These are phyloP conservation scores for Sindora glabra DNA, from an alignment of 306 rosid species.

Conservation along the genomic window DNA sequence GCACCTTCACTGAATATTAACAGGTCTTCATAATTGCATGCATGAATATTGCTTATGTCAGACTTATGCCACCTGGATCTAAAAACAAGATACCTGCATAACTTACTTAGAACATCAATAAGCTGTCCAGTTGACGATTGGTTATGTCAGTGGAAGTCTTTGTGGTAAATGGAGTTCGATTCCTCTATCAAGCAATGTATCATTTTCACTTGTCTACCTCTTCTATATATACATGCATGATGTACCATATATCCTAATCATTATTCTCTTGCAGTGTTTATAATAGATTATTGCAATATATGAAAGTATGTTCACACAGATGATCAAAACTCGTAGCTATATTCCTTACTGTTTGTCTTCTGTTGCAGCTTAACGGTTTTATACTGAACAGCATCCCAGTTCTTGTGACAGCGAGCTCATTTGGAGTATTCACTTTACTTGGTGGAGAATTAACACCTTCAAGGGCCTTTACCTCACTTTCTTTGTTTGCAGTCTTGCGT, in stretches of 20 bases:
- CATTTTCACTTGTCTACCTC: not conserved
- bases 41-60: not conserved
- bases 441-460: conserved; percentile 90
- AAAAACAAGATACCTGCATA: not conserved
- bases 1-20: not conserved
- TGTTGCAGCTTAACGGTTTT: conserved; percentile 60
- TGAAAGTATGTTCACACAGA: not conserved
- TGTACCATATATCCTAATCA: not conserved
- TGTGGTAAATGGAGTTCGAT: not conserved
- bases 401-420: conserved; percentile 66
- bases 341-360: conserved; percentile 14
- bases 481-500: conserved; percentile 70
- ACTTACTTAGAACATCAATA: not conserved
- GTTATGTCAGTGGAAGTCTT: too few species aligned
- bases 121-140: too few species aligned
- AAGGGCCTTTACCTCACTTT: conserved; percentile 81
- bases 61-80: not conserved
- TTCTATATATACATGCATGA: not conserved
- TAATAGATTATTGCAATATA: not conserved
- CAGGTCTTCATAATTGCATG: not conserved
- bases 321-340: not conserved
- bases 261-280: not conserved
- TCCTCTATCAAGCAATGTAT: not conserved
- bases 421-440: conserved; percentile 69
- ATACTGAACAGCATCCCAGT: conserved; percentile 75